Evolutionary conservation across 2,329 filamentous ascomycete species (phyloP).

Genomic region (Laburnicola sp.): DNA sequence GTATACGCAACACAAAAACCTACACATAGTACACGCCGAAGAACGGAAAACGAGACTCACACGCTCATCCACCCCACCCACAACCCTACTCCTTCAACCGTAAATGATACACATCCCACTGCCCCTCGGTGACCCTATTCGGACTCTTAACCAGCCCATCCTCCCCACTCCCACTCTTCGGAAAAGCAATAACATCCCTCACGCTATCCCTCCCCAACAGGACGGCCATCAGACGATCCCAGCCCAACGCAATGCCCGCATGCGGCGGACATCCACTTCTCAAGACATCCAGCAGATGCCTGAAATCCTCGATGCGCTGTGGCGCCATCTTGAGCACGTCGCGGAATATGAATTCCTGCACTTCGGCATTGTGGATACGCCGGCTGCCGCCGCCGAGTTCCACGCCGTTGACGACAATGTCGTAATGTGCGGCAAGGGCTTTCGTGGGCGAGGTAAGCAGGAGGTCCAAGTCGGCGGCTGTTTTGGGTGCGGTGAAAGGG

Average conservation of each 20-base stretch:
- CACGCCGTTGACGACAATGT: constrained; percentile 92
- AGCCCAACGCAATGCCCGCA: constrained; percentile 88
- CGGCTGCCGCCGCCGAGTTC: constrained; percentile 92
- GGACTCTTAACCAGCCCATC: constrained; percentile 83
- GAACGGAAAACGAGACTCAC: too few species aligned
- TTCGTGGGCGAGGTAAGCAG: constrained; percentile 71
- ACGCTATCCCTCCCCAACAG: constrained; percentile 77
- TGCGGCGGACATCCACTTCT: constrained; percentile 89
- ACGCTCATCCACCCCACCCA: background rate
- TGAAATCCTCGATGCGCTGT: constrained; percentile 75
- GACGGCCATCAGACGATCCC: constrained; percentile 81
- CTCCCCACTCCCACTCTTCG: constrained; percentile 88
- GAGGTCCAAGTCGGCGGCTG: constrained; percentile 70
- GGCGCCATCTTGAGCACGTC: constrained; percentile 79
- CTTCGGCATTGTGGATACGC: constrained; percentile 80
- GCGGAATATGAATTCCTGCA: constrained; percentile 84
- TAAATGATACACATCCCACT: constrained; percentile 63
- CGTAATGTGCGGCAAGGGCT: constrained; percentile 86
- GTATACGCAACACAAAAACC: too few species aligned
- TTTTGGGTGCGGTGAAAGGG: constrained; percentile 88
- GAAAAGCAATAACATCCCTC: constrained; percentile 93
- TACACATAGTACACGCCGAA: too few species aligned
- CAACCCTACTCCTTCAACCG: constrained; percentile 21
- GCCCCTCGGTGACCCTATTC: constrained; percentile 64
- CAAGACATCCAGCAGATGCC: constrained; percentile 81